Evolutionary conservation across 352 stramenopile genomes (phyloP), one percentile per base, ranked within the genome.

Genomic region (Phytophthora lateralis): DNA sequence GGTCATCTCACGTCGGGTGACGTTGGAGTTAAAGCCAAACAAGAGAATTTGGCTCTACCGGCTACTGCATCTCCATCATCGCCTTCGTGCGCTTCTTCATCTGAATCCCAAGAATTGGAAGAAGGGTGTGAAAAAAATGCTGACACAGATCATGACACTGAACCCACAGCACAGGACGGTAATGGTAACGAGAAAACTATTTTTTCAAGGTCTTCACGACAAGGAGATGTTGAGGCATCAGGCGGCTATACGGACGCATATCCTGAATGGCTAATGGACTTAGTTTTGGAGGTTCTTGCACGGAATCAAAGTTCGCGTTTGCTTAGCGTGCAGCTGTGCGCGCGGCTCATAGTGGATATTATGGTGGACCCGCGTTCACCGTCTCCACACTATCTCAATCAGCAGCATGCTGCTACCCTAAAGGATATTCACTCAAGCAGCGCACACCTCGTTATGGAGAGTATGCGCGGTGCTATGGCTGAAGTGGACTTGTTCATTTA

Each of bases 401-500:
- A 46, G 2, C 39, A 60, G 3, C 75, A 87, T 24, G 53, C 60
- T 15, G 48, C 71, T 9, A 50, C 50, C 11, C 66, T 93, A 0
- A 70, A 82, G 27, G 69, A 84, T 7, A 73, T 90, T 30, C 80
- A 90, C 62, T 93, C 81, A 21, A 78, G 75, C 20, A 85, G 76
- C 51, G 80, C 84, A 10, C 78, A 91, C 39, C 55, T 86, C 21
- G 84, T 93, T 11, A 93, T 93, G 84, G 79, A 89, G 49, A 93
- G 81, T 61, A 93, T 93, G 80, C 78, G 80, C n/a, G 84, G 84
- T 18, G 69, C 75, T 0, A 91, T 93, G 84, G 66, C 81, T 12
- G 84, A 93, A 66, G 75, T 91, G 5, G 84, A 93, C 53, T 51
- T 91, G 15, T 93, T 93, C 37, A 76, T 93, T 56, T 91, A 90